Percentiles rank a stretch among this genome's conserved stretches.
These are phyloP conservation scores for Leptosphaerulina australis DNA, from an alignment of 2,329 filamentous ascomycete genomes.

Conservation along the genomic window DNA sequence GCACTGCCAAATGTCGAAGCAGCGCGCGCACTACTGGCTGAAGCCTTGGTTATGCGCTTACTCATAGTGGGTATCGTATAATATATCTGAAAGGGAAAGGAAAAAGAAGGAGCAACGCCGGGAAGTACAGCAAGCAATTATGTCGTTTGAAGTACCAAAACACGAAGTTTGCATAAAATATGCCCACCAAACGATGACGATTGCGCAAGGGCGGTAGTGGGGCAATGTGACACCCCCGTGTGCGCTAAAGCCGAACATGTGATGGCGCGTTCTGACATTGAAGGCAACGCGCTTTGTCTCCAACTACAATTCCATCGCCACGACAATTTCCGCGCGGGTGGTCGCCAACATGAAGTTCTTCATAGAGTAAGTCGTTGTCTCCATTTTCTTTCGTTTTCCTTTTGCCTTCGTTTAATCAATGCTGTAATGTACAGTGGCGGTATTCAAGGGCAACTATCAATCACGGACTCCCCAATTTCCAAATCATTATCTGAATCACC, in stretches of 20 bases:
- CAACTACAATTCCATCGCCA: conserved; percentile 24
- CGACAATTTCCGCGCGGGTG: conserved; percentile 29
- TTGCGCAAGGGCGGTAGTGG: conserved; percentile 10
- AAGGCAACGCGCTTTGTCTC: conserved; percentile 21
- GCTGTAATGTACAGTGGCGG: background rate
- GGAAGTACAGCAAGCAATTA: conserved; percentile 1
- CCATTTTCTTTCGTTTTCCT: background rate
- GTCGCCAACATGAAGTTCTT: conserved; percentile 70
- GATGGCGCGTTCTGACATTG: conserved; percentile 12
- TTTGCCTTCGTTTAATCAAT: background rate
- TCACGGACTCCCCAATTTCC: too few relatives aligned
- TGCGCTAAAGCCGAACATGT: conserved; percentile 14
- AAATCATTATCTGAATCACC: too few relatives aligned
- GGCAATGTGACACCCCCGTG: conserved; percentile 1
- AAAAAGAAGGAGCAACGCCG: conserved; percentile 12
- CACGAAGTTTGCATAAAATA: conserved; percentile 9
- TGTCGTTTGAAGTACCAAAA: background rate
- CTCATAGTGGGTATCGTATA: conserved; percentile 54
- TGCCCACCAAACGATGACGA: conserved; percentile 16
- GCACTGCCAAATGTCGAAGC: conserved; percentile 52
- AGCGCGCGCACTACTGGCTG: conserved; percentile 68
- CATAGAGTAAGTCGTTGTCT: conserved; percentile 64
- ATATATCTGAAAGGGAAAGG: conserved; percentile 5
- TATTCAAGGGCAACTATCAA: background rate
- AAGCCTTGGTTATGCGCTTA: conserved; percentile 65